These are phyloP conservation scores for Cladosporium sp. DNA, from an alignment of 2,329 filamentous ascomycete genomes.

Conservation along the genomic window DNA sequence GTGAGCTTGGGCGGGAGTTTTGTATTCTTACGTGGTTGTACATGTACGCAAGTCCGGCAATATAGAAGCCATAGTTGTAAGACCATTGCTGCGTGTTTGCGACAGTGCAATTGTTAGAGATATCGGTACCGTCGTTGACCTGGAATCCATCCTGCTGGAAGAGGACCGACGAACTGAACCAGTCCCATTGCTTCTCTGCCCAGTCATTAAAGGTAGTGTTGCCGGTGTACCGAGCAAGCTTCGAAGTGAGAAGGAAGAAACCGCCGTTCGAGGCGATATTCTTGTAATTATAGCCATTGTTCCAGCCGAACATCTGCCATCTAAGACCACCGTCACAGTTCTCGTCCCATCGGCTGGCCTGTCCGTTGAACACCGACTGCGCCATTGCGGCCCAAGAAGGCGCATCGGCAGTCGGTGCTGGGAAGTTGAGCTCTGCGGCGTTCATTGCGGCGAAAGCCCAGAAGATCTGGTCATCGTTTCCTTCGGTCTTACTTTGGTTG, in stretches of 20 bases:
- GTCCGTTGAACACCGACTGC: slow-evolving; percentile 38
- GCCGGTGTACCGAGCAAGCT: slow-evolving; percentile 37
- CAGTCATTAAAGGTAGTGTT: slow-evolving; percentile 60
- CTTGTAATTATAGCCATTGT: slow-evolving; percentile 46
- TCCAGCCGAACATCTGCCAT: slow-evolving; percentile 42
- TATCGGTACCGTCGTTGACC: slow-evolving; percentile 46
- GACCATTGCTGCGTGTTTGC: slow-evolving; percentile 47
- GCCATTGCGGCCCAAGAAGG: slow-evolving; percentile 44
- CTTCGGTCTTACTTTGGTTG: slow-evolving; percentile 37
- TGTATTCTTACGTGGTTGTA: slow-evolving; percentile 34
- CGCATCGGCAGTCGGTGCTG: slow-evolving; percentile 35
- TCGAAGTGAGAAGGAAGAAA: slow-evolving; percentile 47
- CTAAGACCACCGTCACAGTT: slow-evolving; percentile 37
- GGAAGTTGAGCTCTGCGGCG: slow-evolving; percentile 50
- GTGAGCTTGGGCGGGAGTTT: slow-evolving; percentile 14
- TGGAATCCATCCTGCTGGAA: slow-evolving; percentile 32
- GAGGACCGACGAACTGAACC: slow-evolving; percentile 42
- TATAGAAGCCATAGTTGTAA: slow-evolving; percentile 44
- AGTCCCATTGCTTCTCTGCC: slow-evolving; percentile 44
- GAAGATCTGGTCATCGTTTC: slow-evolving; percentile 54
- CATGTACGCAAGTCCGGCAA: slow-evolving; percentile 45
- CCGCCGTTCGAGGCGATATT: slow-evolving; percentile 51
- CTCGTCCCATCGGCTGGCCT: slow-evolving; percentile 35
- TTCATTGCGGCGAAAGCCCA: slow-evolving; percentile 55
- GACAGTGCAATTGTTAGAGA: slow-evolving; percentile 41